Evolutionary conservation across 73 alveolate species (phyloP), one percentile per base, ranked within the genome.

Genomic region (Paramecium biaurelia): DNA sequence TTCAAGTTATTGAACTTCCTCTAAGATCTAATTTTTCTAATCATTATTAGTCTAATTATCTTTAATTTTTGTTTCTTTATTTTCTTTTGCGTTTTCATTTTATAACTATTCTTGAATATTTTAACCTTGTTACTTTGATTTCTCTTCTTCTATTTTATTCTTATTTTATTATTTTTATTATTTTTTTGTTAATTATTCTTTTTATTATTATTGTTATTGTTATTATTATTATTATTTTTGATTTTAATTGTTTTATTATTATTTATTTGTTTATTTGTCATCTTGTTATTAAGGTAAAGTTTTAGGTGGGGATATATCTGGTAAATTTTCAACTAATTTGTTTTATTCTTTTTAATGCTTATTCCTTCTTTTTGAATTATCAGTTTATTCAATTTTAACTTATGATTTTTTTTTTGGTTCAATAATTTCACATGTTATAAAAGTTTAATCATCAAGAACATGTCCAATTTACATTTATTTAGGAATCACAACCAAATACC

Each of bases 401-500:
- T 41, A 10, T n/a, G 34, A 28, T 10, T 74, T 74, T 37, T 74
- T 74, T 24, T 41, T 74, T 5, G 45, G 34, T 28, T 74, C 87
- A 12, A 74, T 37, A 14, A 74, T 74, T 18, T 74, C 87, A 37
- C 87, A 74, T n/a, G 87, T 34, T 4, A 74, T 34, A 20, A 12
- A 74, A 8, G 87, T 28, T 23, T 74, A 20, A 74, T 74, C 87
- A 20, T 74, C 87, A 12, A 74, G 24, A 0, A 74, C 87, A 34
- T 74, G 59, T 15, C 87, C 87, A 74, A 74, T 74, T 23, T 74
- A 37, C 87, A 74, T 34, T 34, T 28, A 35, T 74, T 37, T 28
- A 30, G 87, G 87, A 34, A 74, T 74, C 28, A 74, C 57, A 41
- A 74, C 87, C 45, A 28, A 37, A 41, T 74, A 74, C 11, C 87